A percentile compares a stretch with the other conserved stretches of the same genome.
These are phyloP conservation scores for Aspergillus conjunctus DNA, from an alignment of 495 filamentous ascomycete species.

Conservation along the genomic window DNA sequence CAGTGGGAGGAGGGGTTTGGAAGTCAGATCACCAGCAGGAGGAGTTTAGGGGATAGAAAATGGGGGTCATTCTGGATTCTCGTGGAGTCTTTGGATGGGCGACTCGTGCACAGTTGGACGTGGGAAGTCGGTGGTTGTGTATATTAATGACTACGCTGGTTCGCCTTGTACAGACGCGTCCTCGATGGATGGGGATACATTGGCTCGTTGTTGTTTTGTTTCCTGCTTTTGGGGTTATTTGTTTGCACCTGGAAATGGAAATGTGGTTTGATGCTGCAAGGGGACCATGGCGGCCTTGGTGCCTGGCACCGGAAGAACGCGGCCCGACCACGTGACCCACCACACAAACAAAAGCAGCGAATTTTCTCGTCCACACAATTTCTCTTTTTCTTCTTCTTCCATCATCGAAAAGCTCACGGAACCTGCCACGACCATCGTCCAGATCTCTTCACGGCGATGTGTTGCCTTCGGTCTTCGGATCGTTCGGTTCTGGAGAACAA, in stretches of 20 bases:
- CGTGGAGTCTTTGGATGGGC: too few species aligned
- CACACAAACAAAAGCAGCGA: constrained; percentile 24
- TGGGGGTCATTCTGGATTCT: constrained; percentile 6
- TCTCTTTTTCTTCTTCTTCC: constrained; percentile 46
- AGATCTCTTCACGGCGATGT: constrained; percentile 58
- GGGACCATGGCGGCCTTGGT: not conserved
- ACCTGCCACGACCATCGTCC: constrained; percentile 66
- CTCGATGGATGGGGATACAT: too few species aligned
- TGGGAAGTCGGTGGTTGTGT: too few species aligned
- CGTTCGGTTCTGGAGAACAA: constrained; percentile 61
- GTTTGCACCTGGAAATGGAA: not conserved
- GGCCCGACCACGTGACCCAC: constrained; percentile 36
- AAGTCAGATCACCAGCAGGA: constrained; percentile 37
- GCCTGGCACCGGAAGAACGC: constrained; percentile 23
- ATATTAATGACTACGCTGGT: too few species aligned
- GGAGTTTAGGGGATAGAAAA: constrained; percentile 23
- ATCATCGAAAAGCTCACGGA: constrained; percentile 59
- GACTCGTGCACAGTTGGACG: too few species aligned
- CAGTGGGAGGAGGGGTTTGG: constrained; percentile 63
- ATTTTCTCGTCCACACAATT: constrained; percentile 23
- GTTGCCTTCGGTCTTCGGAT: constrained; percentile 59
- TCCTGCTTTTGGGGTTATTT: not conserved
- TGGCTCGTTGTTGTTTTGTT: not conserved
- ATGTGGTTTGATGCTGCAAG: not conserved
- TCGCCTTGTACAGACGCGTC: too few species aligned